Conservation (phyloP, 2,329 filamentous ascomycete genomes). For the Leptosphaerulina australis region DNA sequence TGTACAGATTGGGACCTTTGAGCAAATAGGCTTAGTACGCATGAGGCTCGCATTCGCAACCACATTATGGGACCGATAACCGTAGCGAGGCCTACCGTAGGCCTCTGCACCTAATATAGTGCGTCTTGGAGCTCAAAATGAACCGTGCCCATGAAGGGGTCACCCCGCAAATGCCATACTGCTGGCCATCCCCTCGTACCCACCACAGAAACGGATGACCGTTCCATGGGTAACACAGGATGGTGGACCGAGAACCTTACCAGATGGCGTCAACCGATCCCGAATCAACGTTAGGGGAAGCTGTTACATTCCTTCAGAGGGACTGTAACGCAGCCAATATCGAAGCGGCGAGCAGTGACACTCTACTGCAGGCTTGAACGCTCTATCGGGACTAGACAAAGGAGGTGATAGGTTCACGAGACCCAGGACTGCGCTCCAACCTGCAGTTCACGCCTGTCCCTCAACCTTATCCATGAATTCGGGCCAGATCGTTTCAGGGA, state of each 20-base stretch:
- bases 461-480: slow-evolving; percentile 44
- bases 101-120: slow-evolving; percentile 26
- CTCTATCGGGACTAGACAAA: slow-evolving; percentile 16
- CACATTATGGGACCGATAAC: slow-evolving; percentile 10
- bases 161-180: slow-evolving; percentile 26
- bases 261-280: slow-evolving; percentile 16
- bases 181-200: slow-evolving; percentile 1
- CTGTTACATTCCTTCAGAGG: slow-evolving; percentile 34
- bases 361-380: slow-evolving; percentile 30
- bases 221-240: slow-evolving; percentile 8
- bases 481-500: slow-evolving; percentile 42
- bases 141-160: slow-evolving; percentile 9
- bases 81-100: slow-evolving; percentile 18
- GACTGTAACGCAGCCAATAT: slow-evolving; percentile 28
- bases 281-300: slow-evolving; percentile 20
- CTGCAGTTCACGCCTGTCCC: slow-evolving; percentile 36
- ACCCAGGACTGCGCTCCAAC: slow-evolving; percentile 22
- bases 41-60: slow-evolving; percentile 7
- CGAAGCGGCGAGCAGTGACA: slow-evolving; percentile 18
- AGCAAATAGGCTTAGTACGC: neutral
- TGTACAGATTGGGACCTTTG: neutral
- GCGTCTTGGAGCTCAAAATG: slow-evolving; percentile 7
- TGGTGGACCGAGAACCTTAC: slow-evolving; percentile 2
- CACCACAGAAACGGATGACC: slow-evolving; percentile 22
- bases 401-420: slow-evolving; percentile 23